Base-by-base conservation (phyloP, 768 basidiomycete genomes). In the Lactarius sanguifluus region DNA sequence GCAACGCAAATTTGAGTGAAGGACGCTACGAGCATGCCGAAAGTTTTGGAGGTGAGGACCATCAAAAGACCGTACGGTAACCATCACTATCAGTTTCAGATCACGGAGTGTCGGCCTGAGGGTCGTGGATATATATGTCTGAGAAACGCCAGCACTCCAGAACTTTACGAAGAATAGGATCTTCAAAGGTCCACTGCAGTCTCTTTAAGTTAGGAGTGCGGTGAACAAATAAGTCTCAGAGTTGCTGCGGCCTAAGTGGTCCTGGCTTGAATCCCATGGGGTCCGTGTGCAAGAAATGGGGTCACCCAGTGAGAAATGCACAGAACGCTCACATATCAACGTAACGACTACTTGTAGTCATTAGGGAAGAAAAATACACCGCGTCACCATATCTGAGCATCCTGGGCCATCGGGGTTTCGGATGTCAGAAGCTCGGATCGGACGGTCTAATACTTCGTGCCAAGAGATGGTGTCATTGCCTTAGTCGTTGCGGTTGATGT, bases 1-100 rank as follows among this genome's bases (percentile, higher is more conserved):
- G 64, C 61, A 25, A 64, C 38, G 43, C 62, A 64, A 23, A 58
- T 61, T 54, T 57, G 67, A 41, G 58, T 40, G 58, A 71, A 64
- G 64, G 71, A 71, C 1, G 69, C 59, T 20, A 71, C 52, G 36
- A 62, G 69, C 36, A 71, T 68, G 54, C 67, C 63, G 16, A 62
- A 57, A 1, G 71, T 69, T 40, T 64, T 47, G 38, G 38, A 38
- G 38, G 13, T 15, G 63, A 13, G 71, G 71, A 3, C 63, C 45
- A 34, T 62, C 43, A 12, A 69, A 64, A 10, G 54, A 16, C 30
- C 67, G 71, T 18, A 36, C 9, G 10, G 10, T 36, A 36, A 2
- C 15, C 40, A 71, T 71, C 38, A 69, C 67, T 2, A 71, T 60
- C 20, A 68, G 45, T 23, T 64, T 59, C 30, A 45, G 62, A 20